These are phyloP conservation scores for Aurantiochytrium sp. DNA, from an alignment of 108 stramenopile species.

Conservation along the genomic window DNA sequence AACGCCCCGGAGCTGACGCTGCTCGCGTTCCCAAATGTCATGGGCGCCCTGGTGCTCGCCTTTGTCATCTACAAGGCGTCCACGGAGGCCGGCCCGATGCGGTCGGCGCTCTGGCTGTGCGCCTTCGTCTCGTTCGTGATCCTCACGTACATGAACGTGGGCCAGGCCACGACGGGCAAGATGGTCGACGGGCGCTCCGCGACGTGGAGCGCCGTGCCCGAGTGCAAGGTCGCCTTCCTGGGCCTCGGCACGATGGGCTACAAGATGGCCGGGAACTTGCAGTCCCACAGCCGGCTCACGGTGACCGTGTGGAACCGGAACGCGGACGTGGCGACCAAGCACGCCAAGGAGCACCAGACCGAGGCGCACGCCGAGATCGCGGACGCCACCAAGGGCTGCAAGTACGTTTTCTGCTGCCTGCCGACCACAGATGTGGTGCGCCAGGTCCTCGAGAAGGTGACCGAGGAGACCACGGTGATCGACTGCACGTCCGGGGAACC, in stretches of 20 bases:
- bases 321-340: background rate
- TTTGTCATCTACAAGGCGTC: background rate
- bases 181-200: background rate
- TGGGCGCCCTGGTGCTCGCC: background rate
- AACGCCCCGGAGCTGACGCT: background rate
- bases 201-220: background rate
- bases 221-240: background rate
- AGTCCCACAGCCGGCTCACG: background rate
- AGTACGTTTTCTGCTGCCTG: background rate
- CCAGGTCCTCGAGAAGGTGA: background rate
- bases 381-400: background rate
- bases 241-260: background rate
- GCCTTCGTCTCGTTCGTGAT: background rate
- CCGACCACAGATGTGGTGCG: background rate
- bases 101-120: background rate
- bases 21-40: slow-evolving; percentile 3
- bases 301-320: slow-evolving; percentile 1
- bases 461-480: background rate
- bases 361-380: background rate
- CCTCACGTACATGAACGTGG: background rate
- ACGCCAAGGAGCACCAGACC: background rate
- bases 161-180: background rate
- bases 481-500: background rate
- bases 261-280: background rate
- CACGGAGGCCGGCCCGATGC: background rate